Base-by-base conservation (phyloP, 768 basidiomycete genomes). In the Fomitopsis pulvina region DNA sequence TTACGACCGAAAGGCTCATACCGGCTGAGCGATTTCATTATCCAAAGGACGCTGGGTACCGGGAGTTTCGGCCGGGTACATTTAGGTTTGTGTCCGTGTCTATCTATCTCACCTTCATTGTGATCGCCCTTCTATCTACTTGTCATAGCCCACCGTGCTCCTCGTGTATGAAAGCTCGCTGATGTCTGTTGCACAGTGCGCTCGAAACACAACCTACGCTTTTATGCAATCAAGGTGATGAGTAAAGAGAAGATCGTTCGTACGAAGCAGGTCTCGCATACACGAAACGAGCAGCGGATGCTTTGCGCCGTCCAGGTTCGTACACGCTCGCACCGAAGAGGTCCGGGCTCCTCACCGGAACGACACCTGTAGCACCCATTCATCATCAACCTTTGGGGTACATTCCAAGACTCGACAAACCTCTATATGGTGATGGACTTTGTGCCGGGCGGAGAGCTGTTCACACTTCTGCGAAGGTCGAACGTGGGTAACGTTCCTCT, bases 401-500 rank as follows among this genome's bases (percentile, higher is more conserved):
- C 84, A 3, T 94, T 94, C 64, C 96, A 98, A 63, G 96, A 98
- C 61, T 66, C 81, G 28, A 68, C 86, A 18, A 98, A 97, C 66
- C 76, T 98, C 12, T 99, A 97, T 73, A 95, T 99, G 91, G 87
- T 98, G 48, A 89, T 98, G 82, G 94, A 85, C 71, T 97, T 90
- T 66, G 92, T 92, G 2, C 90, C 93, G 3, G 96, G 96, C 7
- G 96, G 96, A 14, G 96, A 99, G 65, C 77, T 99, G 4, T 99
- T 98, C 66, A 93, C 92, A 12, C 80, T 97, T 47, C 68, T 97
- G 53, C 79, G 94, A 56, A 78, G 92, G 69, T 92, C 91, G 43
- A 91, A 89, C 64, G 92, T 92, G 39, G 57, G 82, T 72, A 11
- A 45, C 25, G 14, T 42, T 18, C 14, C 34, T 37, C 34, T 18